phyloP scores from a whole-genome alignment of 768 basidiomycete genomes.

The Suillus ampliporus region DNA sequence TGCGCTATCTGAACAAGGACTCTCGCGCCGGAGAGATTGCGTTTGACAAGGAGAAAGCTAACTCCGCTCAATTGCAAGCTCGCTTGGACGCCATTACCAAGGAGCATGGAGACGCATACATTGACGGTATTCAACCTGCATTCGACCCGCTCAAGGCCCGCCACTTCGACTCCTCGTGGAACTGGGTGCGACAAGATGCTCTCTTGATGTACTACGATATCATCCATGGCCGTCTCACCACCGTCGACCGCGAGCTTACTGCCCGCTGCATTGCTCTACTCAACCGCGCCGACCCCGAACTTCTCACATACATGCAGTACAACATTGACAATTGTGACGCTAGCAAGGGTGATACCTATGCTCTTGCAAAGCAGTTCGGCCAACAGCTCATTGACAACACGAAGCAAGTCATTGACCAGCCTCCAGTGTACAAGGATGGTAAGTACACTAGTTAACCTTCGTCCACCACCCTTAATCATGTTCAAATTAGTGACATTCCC shows the following conservation, averaged over 20 bases:
- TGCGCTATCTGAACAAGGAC: conserved; percentile 95
- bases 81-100: conserved; percentile 86
- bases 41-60: conserved; percentile 86
- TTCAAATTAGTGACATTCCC: conserved; percentile 86
- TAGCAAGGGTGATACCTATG: conserved; percentile 87
- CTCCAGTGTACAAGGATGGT: conserved; percentile 98
- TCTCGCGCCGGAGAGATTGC: conserved; percentile 91
- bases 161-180: conserved; percentile 99
- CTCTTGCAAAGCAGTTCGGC: conserved; percentile 96
- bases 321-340: conserved; percentile 86
- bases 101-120: conserved; percentile 93
- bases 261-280: conserved; percentile 97
- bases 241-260: conserved; percentile 95
- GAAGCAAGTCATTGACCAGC: conserved; percentile 76
- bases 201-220: conserved; percentile 98
- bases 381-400: conserved; percentile 96
- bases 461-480: conserved; percentile 9
- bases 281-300: conserved; percentile 94
- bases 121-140: conserved; percentile 92
- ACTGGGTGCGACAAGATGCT: conserved; percentile 98
- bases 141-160: conserved; percentile 97
- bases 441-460: conserved; percentile 34
- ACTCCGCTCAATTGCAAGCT: conserved; percentile 71
- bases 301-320: conserved; percentile 95
- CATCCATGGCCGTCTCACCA: conserved; percentile 92